Conservation (phyloP, 2,329 filamentous ascomycete genomes). For the Dactylellina drechsleri region DNA sequence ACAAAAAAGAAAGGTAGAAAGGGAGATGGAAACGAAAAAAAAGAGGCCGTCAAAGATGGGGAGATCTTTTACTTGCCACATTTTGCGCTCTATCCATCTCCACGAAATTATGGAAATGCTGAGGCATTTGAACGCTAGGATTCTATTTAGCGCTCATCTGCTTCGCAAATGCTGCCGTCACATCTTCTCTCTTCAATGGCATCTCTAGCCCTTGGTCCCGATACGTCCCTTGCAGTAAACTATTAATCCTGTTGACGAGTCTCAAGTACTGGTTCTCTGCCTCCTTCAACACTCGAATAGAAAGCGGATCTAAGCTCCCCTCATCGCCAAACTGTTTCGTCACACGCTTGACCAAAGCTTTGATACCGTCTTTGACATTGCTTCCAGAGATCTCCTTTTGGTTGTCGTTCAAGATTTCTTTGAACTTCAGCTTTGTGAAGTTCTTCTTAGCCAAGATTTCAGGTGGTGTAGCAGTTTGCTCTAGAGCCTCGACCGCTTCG, state of each 20-base stretch:
- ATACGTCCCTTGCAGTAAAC: conserved; percentile 61
- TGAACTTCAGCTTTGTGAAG: conserved; percentile 83
- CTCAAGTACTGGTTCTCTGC: conserved; percentile 70
- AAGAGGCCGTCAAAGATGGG: conserved; percentile 16
- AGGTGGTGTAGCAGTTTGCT: conserved; percentile 69
- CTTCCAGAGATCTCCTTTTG: conserved; percentile 75
- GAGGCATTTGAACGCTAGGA: conserved; percentile 53
- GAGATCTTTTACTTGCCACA: conserved; percentile 31
- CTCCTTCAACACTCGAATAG: conserved; percentile 70
- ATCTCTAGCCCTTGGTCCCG: conserved; percentile 58
- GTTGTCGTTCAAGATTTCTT: conserved; percentile 76
- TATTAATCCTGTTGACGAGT: conserved; percentile 66
- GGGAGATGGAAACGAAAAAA: neutral
- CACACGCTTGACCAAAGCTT: conserved; percentile 86
- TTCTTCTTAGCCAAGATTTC: conserved; percentile 80
- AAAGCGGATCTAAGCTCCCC: conserved; percentile 75
- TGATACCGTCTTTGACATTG: conserved; percentile 89
- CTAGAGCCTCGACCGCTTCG: conserved; percentile 81
- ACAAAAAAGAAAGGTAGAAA: neutral
- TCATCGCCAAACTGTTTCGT: conserved; percentile 97
- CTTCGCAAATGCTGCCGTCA: conserved; percentile 58
- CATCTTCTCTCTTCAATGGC: conserved; percentile 58
- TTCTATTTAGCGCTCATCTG: conserved; percentile 56
- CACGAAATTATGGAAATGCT: conserved; percentile 52
- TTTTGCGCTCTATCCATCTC: conserved; percentile 36